phyloP scores from a whole-genome alignment of 2,329 filamentous ascomycete species.

The Verticillium zaregamsianum region DNA sequence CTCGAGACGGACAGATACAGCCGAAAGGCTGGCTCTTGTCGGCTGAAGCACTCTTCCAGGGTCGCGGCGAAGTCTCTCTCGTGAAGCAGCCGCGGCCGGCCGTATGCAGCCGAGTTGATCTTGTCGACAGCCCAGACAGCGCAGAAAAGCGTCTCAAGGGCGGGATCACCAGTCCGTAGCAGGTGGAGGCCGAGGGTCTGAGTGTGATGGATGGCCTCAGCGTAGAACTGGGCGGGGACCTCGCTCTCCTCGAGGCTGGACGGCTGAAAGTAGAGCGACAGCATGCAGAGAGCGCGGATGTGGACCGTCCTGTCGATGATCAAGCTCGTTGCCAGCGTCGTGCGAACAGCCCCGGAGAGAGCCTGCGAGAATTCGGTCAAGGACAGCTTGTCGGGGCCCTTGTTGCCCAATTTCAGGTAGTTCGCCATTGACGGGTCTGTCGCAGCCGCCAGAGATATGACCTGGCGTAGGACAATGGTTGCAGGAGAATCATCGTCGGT shows the following conservation, averaged over 20 bases:
- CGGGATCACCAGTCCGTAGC: slow-evolving; percentile 29
- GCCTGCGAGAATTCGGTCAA: slow-evolving; percentile 44
- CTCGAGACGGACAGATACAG: slow-evolving; percentile 51
- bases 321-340: slow-evolving; percentile 48
- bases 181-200: slow-evolving; percentile 55
- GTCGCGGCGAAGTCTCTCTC: slow-evolving; percentile 55
- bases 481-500: slow-evolving; percentile 25
- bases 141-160: slow-evolving; percentile 48
- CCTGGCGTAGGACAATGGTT: slow-evolving; percentile 45
- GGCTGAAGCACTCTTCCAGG: slow-evolving; percentile 44
- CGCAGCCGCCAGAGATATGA: slow-evolving; percentile 51
- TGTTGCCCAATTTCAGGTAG: slow-evolving; percentile 39
- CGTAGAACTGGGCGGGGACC: slow-evolving; percentile 47
- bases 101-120: slow-evolving; percentile 56
- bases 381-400: slow-evolving; percentile 31
- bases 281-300: slow-evolving; percentile 48
- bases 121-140: slow-evolving; percentile 58
- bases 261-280: slow-evolving; percentile 58
- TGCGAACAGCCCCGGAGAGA: slow-evolving; percentile 43
- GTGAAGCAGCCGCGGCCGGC: slow-evolving; percentile 55
- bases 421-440: slow-evolving; percentile 40
- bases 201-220: slow-evolving; percentile 51
- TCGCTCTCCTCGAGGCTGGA: slow-evolving; percentile 49
- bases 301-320: slow-evolving; percentile 51
- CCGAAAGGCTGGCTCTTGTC: slow-evolving; percentile 50